These are phyloP conservation scores for Panellus pusillus DNA, from an alignment of 768 basidiomycete species.

Conservation along the genomic window DNA sequence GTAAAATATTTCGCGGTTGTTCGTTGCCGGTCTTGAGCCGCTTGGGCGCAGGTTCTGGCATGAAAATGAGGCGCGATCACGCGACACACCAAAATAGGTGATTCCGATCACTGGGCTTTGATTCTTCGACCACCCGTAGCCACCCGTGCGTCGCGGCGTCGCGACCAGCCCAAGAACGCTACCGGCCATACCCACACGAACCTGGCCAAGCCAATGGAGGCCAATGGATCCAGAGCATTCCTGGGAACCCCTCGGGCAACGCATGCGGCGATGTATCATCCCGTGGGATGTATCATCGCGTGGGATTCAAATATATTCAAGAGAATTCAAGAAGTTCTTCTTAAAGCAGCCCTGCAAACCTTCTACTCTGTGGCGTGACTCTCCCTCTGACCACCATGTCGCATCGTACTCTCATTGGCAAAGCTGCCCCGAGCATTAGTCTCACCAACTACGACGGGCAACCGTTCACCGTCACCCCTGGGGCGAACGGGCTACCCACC, in stretches of 20 bases:
- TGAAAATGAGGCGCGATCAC: background rate
- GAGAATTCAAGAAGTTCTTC: background rate
- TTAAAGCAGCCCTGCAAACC: background rate
- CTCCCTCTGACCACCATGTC: constrained; percentile 33
- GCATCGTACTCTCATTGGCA: constrained; percentile 55
- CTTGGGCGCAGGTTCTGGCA: constrained; percentile 19
- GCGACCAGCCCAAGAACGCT: too few species aligned
- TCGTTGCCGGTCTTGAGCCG: constrained; percentile 16
- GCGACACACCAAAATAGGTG: background rate
- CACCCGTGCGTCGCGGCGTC: too few species aligned
- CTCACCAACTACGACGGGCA: constrained; percentile 66
- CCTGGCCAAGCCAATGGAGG: too few species aligned
- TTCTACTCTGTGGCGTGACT: background rate
- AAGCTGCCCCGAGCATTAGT: constrained; percentile 64
- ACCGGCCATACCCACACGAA: too few species aligned
- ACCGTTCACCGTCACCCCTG: constrained; percentile 59
- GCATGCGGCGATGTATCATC: background rate
- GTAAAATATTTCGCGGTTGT: constrained; percentile 21
- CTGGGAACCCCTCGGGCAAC: background rate
- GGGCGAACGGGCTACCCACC: constrained; percentile 55
- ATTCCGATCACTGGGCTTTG: too few species aligned
- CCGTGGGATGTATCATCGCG: background rate
- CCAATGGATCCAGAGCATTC: too few species aligned
- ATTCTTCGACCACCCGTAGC: too few species aligned
- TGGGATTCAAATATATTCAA: too few species aligned